Evolutionary conservation across 2,329 filamentous ascomycete genomes (phyloP).

Genomic region (Apiospora koreana): DNA sequence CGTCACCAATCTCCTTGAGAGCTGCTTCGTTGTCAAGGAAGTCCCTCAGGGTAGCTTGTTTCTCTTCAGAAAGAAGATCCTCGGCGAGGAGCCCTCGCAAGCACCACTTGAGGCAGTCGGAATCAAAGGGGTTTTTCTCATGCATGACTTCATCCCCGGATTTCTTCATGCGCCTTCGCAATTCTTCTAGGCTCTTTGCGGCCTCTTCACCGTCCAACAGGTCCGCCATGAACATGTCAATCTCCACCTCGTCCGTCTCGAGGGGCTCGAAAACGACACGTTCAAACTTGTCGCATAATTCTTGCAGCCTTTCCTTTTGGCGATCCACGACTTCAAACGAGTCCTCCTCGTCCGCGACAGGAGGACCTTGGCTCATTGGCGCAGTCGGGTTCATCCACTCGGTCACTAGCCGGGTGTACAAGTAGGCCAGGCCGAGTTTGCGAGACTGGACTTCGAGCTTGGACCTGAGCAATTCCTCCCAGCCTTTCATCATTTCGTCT

Average conservation of each 20-base stretch:
- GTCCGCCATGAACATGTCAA: conserved; percentile 31
- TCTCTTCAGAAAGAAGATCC: conserved; percentile 44
- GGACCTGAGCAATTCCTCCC: conserved; percentile 31
- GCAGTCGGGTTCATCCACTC: conserved; percentile 39
- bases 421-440: conserved; percentile 34
- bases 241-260: conserved; percentile 33
- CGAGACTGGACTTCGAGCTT: conserved; percentile 37
- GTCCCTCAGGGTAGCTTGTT: conserved; percentile 39
- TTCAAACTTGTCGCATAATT: conserved; percentile 41
- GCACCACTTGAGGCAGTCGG: conserved; percentile 30
- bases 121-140: conserved; percentile 32
- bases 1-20: conserved; percentile 42
- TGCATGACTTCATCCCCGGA: conserved; percentile 22
- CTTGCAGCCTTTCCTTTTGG: conserved; percentile 37
- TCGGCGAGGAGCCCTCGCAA: conserved; percentile 41
- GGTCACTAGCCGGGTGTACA: conserved; percentile 39
- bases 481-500: conserved; percentile 30
- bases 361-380: conserved; percentile 15
- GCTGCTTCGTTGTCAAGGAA: conserved; percentile 40
- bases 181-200: conserved; percentile 20
- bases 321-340: conserved; percentile 33
- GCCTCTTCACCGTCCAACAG: conserved; percentile 33
- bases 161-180: conserved; percentile 21
- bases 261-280: conserved; percentile 38
- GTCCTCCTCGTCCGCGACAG: conserved; percentile 23